Conservation (phyloP, 129 eudicot genomes). For the Centella asiatica region DNA sequence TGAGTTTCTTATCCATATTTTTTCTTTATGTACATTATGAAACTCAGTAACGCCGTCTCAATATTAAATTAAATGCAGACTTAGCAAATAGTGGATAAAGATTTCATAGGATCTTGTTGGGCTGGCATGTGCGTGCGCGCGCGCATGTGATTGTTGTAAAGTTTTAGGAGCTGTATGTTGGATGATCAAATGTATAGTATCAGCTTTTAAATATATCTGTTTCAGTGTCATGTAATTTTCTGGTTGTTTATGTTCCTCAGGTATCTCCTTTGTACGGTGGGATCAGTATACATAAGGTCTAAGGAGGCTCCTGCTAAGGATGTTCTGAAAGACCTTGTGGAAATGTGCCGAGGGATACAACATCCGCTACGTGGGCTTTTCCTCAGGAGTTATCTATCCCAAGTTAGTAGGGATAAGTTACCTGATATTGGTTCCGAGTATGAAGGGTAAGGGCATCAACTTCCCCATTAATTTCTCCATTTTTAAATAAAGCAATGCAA, state of each 20-base stretch:
- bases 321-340: slow-evolving; percentile 89
- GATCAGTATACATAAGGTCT: slow-evolving; percentile 86
- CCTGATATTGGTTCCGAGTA: slow-evolving; percentile 96
- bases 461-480: not conserved
- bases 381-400: slow-evolving; percentile 85
- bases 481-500: not conserved
- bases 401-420: slow-evolving; percentile 85
- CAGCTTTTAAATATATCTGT: not conserved
- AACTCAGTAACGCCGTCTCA: too few relatives aligned
- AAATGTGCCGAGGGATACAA: slow-evolving; percentile 95
- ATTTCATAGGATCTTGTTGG: not conserved
- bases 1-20: too few relatives aligned
- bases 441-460: slow-evolving; percentile 59
- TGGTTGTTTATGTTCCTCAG: slow-evolving; percentile 32
- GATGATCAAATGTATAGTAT: not conserved
- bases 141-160: too few relatives aligned
- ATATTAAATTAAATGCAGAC: too few relatives aligned
- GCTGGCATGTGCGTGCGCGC: too few relatives aligned
- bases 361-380: slow-evolving; percentile 95
- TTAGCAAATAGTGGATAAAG: not conserved
- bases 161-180: not conserved
- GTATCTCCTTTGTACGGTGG: slow-evolving; percentile 93
- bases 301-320: slow-evolving; percentile 97
- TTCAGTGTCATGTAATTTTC: not conserved
- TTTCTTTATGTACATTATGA: too few relatives aligned